A percentile compares a stretch with the other conserved stretches of the same genome.
These are phyloP conservation scores for Penicillium malachiteum DNA, from an alignment of 495 filamentous ascomycete genomes.

Conservation along the genomic window DNA sequence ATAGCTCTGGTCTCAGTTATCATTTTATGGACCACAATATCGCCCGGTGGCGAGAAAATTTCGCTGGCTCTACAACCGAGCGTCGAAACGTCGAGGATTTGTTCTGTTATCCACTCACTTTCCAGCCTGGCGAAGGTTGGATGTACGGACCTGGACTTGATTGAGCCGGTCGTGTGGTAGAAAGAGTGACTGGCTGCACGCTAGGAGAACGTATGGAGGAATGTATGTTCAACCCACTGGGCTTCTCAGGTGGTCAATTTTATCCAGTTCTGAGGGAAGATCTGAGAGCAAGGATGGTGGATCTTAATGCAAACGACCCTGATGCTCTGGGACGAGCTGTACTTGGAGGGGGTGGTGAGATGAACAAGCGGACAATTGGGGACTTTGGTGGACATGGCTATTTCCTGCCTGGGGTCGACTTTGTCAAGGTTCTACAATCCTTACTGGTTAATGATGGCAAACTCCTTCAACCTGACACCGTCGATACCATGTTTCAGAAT, in stretches of 20 bases:
- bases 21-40: constrained; percentile 37
- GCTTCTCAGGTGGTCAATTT: constrained; percentile 43
- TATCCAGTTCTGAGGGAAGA: constrained; percentile 34
- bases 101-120: constrained; percentile 39
- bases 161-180: constrained; percentile 50
- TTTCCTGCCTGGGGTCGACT: constrained; percentile 46
- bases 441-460: constrained; percentile 46
- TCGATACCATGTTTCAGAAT: constrained; percentile 52
- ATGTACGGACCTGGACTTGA: constrained; percentile 50
- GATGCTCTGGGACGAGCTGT: constrained; percentile 25
- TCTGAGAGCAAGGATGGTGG: constrained; percentile 31
- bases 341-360: constrained; percentile 23
- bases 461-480: constrained; percentile 41
- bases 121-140: constrained; percentile 52
- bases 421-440: constrained; percentile 49
- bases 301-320: constrained; percentile 31
- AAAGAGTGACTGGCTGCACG: constrained; percentile 33
- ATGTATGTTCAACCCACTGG: constrained; percentile 46
- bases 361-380: constrained; percentile 24
- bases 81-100: constrained; percentile 21
- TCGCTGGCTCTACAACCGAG: constrained; percentile 13
- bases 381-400: constrained; percentile 55
- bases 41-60: constrained; percentile 33
- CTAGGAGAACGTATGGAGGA: constrained; percentile 46
- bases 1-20: constrained; percentile 50